Evolutionary conservation across 306 rosid genomes (phyloP).

Genomic region (Sindora glabra): DNA sequence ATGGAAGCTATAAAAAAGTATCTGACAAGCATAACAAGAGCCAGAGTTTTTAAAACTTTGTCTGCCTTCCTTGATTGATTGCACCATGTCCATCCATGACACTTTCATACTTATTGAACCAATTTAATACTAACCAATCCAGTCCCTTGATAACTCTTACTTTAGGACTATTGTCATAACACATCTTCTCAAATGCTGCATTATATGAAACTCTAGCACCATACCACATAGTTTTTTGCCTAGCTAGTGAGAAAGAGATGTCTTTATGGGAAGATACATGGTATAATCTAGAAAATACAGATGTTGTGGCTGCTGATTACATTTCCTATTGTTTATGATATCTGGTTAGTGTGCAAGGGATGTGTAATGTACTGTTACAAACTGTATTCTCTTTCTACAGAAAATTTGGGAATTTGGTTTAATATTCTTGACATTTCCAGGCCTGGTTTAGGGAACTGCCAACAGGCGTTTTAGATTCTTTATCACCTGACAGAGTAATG

Average conservation of each 20-base stretch:
- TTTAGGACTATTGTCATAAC: no score
- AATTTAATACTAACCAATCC: no score
- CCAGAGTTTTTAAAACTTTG: background rate
- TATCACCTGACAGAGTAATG: constrained; percentile 62
- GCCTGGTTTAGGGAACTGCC: constrained; percentile 89
- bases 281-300: background rate
- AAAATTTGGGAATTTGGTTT: constrained; percentile 2
- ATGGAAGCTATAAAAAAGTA: background rate
- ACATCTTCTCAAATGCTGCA: no score
- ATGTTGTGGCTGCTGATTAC: background rate
- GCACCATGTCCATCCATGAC: no score
- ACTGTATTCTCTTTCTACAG: background rate
- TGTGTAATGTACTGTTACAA: background rate
- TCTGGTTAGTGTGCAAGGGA: background rate
- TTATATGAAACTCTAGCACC: no score
- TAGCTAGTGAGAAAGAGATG: no score
- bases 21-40: background rate
- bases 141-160: no score
- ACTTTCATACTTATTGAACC: no score
- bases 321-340: background rate
- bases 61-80: no score
- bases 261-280: background rate
- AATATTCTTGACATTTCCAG: constrained; percentile 20
- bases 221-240: no score
- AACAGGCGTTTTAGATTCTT: constrained; percentile 52